These are phyloP conservation scores for Prunus mume DNA, from an alignment of 306 rosid genomes.

Conservation along the genomic window DNA sequence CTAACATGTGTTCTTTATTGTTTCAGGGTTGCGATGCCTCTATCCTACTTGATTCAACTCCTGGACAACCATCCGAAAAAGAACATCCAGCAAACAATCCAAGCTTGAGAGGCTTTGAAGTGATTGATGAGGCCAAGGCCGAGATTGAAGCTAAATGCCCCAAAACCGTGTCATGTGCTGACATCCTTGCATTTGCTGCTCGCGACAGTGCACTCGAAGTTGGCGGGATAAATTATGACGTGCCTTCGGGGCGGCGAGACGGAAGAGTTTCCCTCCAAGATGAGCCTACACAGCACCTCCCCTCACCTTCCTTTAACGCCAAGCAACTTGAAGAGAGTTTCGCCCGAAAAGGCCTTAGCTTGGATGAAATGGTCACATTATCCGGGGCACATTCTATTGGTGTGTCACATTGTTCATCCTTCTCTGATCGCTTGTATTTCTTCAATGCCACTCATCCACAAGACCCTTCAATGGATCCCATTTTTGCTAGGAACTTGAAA, in stretches of 20 bases:
- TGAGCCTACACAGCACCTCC: slow-evolving; percentile 16
- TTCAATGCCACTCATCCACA: slow-evolving; percentile 32
- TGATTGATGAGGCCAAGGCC: slow-evolving; percentile 33
- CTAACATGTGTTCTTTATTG: too few species aligned
- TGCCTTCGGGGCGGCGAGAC: slow-evolving; percentile 39
- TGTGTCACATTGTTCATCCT: slow-evolving; percentile 32
- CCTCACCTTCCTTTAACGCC: slow-evolving; percentile 14
- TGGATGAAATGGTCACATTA: slow-evolving; percentile 44
- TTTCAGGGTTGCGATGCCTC: slow-evolving; percentile 44
- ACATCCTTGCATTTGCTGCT: slow-evolving; percentile 43
- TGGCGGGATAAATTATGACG: slow-evolving; percentile 26
- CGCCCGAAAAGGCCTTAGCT: slow-evolving; percentile 7
- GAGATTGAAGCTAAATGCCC: slow-evolving; percentile 38
- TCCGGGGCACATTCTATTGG: slow-evolving; percentile 49
- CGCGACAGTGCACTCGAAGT: slow-evolving; percentile 29
- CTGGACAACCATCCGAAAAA: slow-evolving; percentile 25
- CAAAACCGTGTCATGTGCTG: slow-evolving; percentile 38
- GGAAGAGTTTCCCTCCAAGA: slow-evolving; percentile 18
- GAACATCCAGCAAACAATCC: slow-evolving; percentile 36
- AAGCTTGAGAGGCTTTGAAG: slow-evolving; percentile 41
- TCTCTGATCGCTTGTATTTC: slow-evolving; percentile 19
- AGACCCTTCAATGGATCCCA: slow-evolving; percentile 35
- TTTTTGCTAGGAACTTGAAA: slow-evolving; percentile 22
- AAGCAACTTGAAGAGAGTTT: slow-evolving; percentile 13
- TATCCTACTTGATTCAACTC: slow-evolving; percentile 30